Percentiles rank a stretch among this genome's conserved stretches.
phyloP scores from a whole-genome alignment of 305 asterid species.

The Rubia tinctorum region DNA sequence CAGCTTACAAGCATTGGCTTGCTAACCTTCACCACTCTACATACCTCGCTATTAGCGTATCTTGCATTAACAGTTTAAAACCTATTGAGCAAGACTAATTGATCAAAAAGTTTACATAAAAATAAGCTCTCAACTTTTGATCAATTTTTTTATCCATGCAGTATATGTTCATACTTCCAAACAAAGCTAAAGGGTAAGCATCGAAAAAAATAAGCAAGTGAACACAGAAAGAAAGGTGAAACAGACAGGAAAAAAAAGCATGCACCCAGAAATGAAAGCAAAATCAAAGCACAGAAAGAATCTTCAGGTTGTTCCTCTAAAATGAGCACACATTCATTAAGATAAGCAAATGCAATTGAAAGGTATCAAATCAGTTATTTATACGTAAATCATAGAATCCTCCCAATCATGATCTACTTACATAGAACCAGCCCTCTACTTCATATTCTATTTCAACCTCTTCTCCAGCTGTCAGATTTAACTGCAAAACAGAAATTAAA shows the following conservation, averaged over 20 bases:
- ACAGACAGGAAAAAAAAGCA: not conserved
- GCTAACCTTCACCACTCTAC: not conserved
- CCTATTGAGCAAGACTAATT: not conserved
- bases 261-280: not conserved
- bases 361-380: not conserved
- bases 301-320: not conserved
- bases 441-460: conserved; percentile 92
- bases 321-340: not conserved
- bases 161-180: not conserved
- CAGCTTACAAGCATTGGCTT: not conserved
- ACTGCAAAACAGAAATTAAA: conserved; percentile 46
- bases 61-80: not conserved
- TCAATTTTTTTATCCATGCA: not conserved
- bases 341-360: not conserved
- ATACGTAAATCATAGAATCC: not conserved
- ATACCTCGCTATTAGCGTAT: not conserved
- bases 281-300: not conserved
- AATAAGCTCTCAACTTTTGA: not conserved
- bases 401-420: conserved; percentile 42
- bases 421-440: conserved; percentile 98
- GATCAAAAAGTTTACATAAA: conserved; percentile 3
- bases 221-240: not conserved
- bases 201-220: not conserved
- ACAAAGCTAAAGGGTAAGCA: not conserved
- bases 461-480: conserved; percentile 89